Evolutionary conservation across 1,284 basidiomycete genomes (phyloP), one percentile per base, ranked within the genome.

Genomic region (Inonotus obliquus): DNA sequence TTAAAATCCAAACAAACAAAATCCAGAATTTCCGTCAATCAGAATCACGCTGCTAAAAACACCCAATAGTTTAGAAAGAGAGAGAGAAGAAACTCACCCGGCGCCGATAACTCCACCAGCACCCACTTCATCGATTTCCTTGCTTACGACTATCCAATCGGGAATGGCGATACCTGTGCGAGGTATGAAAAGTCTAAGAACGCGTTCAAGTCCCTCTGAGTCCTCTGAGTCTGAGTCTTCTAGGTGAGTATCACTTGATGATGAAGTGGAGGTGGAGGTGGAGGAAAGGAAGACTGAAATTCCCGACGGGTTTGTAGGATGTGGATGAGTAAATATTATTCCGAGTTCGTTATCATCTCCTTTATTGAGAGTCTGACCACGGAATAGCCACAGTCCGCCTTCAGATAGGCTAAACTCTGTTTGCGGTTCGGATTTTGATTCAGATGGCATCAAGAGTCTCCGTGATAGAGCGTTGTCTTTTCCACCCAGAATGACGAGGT

Each of bases 151-250:
- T 1, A 90, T 69, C 89, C 91, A 94, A 68, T 92, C 89, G 1
- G 92, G 90, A 1, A 81, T 75, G 9, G 83, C 71, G 5, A 93
- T 77, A 3, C 91, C 92, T 0, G 91, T 94, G 11, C 92, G 83
- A 23, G 90, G 81, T 1, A 92, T 92, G 67, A 94, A 87, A n/a
- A 93, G 74, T 37, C 88, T 79, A 1, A 81, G 71, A 0, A 81
- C 82, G 54, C 83, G 77, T 70, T 93, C 91, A 3, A 92, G 73
- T 1, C 85, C 87, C 1, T 69, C 65, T 35, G 51, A 52, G 14
- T 27, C 11, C 27, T n/a, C n/a, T n/a, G n/a, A n/a, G n/a, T n/a
- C n/a, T n/a, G n/a, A n/a, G n/a, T n/a, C n/a, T n/a, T n/a, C n/a
- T n/a, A 14, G 4, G 13, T 35, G 14, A 52, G 17, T 39, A 3